phyloP scores from a whole-genome alignment of 257 asterid genomes.

The Solanum commersonii region DNA sequence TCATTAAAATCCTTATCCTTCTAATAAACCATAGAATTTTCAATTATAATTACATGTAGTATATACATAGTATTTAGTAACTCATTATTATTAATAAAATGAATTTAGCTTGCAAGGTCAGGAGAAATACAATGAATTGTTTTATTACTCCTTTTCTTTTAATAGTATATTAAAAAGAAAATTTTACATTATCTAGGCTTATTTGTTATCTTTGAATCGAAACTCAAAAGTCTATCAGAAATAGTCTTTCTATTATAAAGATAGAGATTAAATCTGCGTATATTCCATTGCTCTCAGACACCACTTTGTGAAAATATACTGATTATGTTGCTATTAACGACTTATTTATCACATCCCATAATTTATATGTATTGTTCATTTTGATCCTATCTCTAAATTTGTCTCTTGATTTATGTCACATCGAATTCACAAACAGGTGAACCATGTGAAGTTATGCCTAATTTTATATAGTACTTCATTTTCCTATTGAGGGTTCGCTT shows the following conservation, averaged over 20 bases:
- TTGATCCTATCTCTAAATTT: neutral
- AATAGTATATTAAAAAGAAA: neutral
- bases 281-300: no score
- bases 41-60: neutral
- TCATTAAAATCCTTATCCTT: neutral
- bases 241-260: rapidly evolving
- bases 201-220: neutral
- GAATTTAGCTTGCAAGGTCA: neutral
- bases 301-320: neutral
- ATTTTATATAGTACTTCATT: neutral
- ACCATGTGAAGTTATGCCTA: neutral
- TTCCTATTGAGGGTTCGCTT: neutral
- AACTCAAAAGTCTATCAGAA: neutral
- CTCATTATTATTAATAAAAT: neutral
- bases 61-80: neutral
- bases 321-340: neutral
- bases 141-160: neutral
- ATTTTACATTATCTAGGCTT: neutral
- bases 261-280: rapidly evolving
- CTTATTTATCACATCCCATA: neutral
- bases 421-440: neutral
- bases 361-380: neutral
- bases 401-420: neutral
- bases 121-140: neutral
- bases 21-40: neutral